Evolutionary conservation across 1,139 yeast species (phyloP).

Genomic region (Suhomyces yuchorum): DNA sequence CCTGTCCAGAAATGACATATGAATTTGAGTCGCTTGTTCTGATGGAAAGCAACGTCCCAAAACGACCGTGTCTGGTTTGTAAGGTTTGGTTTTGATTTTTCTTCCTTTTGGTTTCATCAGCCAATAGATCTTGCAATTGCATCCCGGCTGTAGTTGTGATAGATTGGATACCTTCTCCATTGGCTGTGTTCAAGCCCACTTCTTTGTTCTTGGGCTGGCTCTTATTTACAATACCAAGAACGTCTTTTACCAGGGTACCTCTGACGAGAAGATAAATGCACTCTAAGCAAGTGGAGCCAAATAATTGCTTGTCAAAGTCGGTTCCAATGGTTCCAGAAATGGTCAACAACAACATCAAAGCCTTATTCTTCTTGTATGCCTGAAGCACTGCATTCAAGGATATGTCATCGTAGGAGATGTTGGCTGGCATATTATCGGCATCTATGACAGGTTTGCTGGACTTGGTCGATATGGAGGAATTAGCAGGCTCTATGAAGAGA

Average conservation of each 20-base stretch:
- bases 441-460: conserved; percentile 29
- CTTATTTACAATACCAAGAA: conserved; percentile 15
- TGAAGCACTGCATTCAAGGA: conserved; percentile 59
- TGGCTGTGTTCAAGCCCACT: neutral
- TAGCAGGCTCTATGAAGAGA: conserved; percentile 72
- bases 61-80: conserved; percentile 83
- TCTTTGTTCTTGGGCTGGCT: neutral
- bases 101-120: conserved; percentile 58
- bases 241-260: conserved; percentile 48
- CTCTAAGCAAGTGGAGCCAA: conserved; percentile 70
- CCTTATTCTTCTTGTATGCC: conserved; percentile 67
- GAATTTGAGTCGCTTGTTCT: conserved; percentile 59
- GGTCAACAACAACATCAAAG: conserved; percentile 68
- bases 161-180: conserved; percentile 17
- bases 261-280: conserved; percentile 64
- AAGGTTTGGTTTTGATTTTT: conserved; percentile 51
- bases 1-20: conserved; percentile 74
- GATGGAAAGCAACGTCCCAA: conserved; percentile 82
- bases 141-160: conserved; percentile 33
- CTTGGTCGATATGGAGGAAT: conserved; percentile 48
- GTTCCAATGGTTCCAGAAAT: conserved; percentile 64
- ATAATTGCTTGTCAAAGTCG: conserved; percentile 61
- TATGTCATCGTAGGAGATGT: conserved; percentile 65
- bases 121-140: conserved; percentile 56
- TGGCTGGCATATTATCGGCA: conserved; percentile 53